Base-by-base conservation (phyloP, 164 flowering plant species). In the Hamamelis virginiana region DNA sequence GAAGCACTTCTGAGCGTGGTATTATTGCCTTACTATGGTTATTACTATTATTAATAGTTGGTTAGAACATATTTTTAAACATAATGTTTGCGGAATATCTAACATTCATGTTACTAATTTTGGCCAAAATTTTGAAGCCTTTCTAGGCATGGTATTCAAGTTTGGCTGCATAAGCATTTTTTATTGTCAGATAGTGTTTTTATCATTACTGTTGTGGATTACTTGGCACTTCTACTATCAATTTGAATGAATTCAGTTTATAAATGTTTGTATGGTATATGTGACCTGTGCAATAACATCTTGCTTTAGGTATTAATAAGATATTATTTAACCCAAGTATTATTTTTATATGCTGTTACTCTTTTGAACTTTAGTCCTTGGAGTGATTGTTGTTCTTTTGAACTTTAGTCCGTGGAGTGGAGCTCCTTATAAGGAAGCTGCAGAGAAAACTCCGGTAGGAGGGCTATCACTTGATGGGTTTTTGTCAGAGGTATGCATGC, bases 401-500 rank as follows among this genome's bases (percentile, higher is more conserved):
- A 57, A 71, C 9, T 72, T n/a, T 71, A 90, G 92, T 81, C 99
- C 99, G 68, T 96, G 96, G 95, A 75, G 52, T 71, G 96, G 85
- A 67, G 81, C 83, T 69, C 91, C 93, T 16, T 96, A 88, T 65
- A 69, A 63, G 68, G 95, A 89, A 77, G 89, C 97, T 69, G 94
- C 91, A 0, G 89, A 85, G 75, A 91, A 72, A 82, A 90, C 86
- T 78, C 91, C 91, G 38, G 72, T 96, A 65, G 92, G 89, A 53
- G 95, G 95, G 33, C 61, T 96, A 53, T 80, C 98, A 14, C 77
- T 89, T 75, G 89, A 89, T 81, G 97, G 91, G 13, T 96, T 93
- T 72, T 76, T 96, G 68, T 91, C 99, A 23, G 67, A 82, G 98
- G 99, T 93, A 67, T 60, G 68, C 19, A 55, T 65, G 11, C 53